A percentile compares a stretch with the other conserved stretches of the same genome.
phyloP scores from a whole-genome alignment of 176 grass and related monocot species.

The Thalia dealbata region DNA sequence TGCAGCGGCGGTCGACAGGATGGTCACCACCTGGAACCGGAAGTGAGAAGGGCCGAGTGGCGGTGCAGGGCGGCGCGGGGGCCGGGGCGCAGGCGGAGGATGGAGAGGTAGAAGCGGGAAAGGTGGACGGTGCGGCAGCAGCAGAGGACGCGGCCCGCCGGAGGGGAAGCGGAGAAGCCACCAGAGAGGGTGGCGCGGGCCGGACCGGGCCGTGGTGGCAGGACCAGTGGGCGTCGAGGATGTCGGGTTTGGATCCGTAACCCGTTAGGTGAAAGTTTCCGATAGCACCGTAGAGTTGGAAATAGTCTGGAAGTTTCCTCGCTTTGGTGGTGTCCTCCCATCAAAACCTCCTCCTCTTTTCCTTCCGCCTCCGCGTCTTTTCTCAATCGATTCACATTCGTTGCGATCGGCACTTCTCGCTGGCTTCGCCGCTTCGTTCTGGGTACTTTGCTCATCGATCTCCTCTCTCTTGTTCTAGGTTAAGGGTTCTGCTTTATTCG shows the following conservation, averaged over 20 bases:
- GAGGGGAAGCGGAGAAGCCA: slow-evolving; percentile 33
- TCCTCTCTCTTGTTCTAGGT: not conserved
- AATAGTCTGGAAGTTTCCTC: no score
- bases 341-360: not conserved
- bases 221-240: no score
- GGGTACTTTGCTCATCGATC: not conserved
- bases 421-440: not conserved
- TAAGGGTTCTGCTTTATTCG: not conserved
- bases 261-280: no score
- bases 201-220: no score
- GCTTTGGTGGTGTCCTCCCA: not conserved
- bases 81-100: slow-evolving; percentile 22
- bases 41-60: not conserved
- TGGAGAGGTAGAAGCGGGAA: slow-evolving; percentile 65
- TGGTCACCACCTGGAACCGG: no score
- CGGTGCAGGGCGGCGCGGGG: slow-evolving; percentile 30
- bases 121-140: slow-evolving; percentile 90
- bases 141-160: slow-evolving; percentile 86
- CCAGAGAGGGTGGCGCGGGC: no score
- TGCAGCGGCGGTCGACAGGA: no score
- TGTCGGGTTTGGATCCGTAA: no score
- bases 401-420: not conserved
- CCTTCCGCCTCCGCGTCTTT: not conserved
- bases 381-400: not conserved
- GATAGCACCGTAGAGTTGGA: no score